These are phyloP conservation scores for Acer saccharum DNA, from an alignment of 345 rosid species.

Conservation along the genomic window DNA sequence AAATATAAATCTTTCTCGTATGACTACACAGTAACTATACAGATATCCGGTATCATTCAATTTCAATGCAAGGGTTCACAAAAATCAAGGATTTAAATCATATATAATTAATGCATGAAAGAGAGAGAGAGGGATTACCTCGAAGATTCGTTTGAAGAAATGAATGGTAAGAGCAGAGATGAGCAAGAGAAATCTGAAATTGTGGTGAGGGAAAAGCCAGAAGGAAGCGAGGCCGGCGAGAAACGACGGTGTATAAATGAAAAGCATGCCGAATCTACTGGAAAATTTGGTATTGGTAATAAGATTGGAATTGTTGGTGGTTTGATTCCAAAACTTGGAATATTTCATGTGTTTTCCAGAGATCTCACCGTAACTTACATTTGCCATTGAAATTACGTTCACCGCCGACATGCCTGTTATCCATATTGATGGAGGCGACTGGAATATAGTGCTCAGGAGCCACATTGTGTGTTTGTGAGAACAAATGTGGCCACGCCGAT, in stretches of 20 bases:
- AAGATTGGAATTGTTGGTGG: background rate
- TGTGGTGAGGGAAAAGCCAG: slow-evolving; percentile 39
- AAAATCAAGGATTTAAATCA: no score
- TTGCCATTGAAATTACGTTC: slow-evolving; percentile 31
- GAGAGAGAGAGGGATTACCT: slow-evolving; percentile 32
- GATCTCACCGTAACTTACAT: slow-evolving; percentile 43
- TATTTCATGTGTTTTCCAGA: slow-evolving; percentile 53
- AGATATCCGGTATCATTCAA: no score
- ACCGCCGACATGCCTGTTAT: slow-evolving; percentile 39
- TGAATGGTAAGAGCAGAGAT: slow-evolving; percentile 58
- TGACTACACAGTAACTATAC: no score
- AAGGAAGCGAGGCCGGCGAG: slow-evolving; percentile 55
- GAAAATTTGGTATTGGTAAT: slow-evolving; percentile 25
- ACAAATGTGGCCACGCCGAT: no score
- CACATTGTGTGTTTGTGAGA: no score
- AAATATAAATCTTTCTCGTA: no score
- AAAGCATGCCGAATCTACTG: slow-evolving; percentile 61
- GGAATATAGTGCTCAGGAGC: slow-evolving; percentile 23
- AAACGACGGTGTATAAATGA: slow-evolving; percentile 60
- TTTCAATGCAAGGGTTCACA: no score
- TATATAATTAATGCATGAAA: no score
- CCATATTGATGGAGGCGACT: slow-evolving; percentile 42
- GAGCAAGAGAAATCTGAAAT: slow-evolving; percentile 51
- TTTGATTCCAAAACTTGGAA: slow-evolving; percentile 51
- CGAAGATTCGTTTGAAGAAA: slow-evolving; percentile 69